Evolutionary conservation across 768 basidiomycete species (phyloP).

Genomic region (Tylopilus cervinicoccineus): DNA sequence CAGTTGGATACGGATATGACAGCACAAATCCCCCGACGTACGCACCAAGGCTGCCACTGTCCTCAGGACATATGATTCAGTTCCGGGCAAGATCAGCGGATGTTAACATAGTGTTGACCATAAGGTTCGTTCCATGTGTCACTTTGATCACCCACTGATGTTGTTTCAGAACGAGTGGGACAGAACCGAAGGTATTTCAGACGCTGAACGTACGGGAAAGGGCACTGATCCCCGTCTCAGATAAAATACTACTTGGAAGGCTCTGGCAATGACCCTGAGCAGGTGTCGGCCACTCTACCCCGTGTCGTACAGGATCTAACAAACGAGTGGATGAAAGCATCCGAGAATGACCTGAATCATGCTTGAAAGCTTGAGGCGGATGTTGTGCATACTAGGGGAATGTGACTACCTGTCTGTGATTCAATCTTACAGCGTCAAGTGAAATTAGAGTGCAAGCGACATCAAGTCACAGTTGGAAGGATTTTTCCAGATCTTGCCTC

Average conservation of each 20-base stretch:
- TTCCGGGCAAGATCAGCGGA: slow-evolving; percentile 51
- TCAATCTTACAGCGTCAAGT: background rate
- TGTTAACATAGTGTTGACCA: slow-evolving; percentile 61
- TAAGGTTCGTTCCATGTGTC: slow-evolving; percentile 44
- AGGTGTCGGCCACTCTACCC: slow-evolving; percentile 48
- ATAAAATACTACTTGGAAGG: slow-evolving; percentile 92
- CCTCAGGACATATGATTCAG: slow-evolving; percentile 84
- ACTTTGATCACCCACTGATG: background rate
- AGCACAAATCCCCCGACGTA: slow-evolving; percentile 66
- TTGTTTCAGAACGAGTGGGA: slow-evolving; percentile 70
- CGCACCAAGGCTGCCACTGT: slow-evolving; percentile 60
- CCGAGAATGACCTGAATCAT: slow-evolving; percentile 43
- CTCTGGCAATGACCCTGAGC: slow-evolving; percentile 47
- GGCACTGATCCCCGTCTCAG: slow-evolving; percentile 27
- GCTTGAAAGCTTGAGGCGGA: background rate
- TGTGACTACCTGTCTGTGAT: background rate
- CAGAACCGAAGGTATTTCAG: slow-evolving; percentile 73
- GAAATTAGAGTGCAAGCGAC: background rate
- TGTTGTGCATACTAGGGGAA: background rate
- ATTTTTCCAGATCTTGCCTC: too few relatives aligned
- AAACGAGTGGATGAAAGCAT: slow-evolving; percentile 65
- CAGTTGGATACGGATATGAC: slow-evolving; percentile 60
- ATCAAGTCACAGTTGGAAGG: too few relatives aligned
- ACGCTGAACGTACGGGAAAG: background rate
- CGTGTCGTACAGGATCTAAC: slow-evolving; percentile 58